Conservation (phyloP, 2,329 filamentous ascomycete genomes). For the Botrytis tulipae region DNA sequence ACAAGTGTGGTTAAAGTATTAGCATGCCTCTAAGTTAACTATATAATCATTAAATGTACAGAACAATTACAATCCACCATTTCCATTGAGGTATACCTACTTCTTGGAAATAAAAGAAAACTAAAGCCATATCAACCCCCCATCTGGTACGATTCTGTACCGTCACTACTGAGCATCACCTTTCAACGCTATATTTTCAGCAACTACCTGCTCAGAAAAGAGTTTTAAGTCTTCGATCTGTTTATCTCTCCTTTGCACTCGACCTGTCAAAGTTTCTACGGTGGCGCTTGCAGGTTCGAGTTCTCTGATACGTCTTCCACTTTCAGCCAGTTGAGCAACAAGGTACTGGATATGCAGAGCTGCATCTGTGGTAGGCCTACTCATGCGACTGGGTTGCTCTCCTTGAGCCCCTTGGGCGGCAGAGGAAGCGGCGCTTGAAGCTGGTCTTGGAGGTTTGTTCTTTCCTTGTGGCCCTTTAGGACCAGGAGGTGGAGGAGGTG, state of each 20-base stretch:
- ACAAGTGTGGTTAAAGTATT: neutral
- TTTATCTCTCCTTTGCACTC: neutral
- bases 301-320: neutral
- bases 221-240: neutral
- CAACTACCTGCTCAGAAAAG: neutral
- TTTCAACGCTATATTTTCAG: neutral
- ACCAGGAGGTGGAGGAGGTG: neutral
- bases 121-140: neutral
- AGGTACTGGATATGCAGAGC: constrained; percentile 16
- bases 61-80: neutral
- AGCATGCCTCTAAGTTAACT: neutral
- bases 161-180: too few species aligned
- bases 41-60: neutral
- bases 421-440: neutral
- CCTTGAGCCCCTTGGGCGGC: neutral
- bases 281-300: neutral
- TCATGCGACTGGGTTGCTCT: neutral
- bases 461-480: neutral
- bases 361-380: neutral
- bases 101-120: neutral
- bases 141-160: neutral
- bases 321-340: neutral
- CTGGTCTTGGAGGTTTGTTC: too few species aligned
- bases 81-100: neutral
- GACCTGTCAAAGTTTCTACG: neutral